Percentiles rank a stretch among this genome's conserved stretches.
Evolutionary conservation across 2,329 filamentous ascomycete genomes (phyloP).

Genomic region (Camptophora hylomeconis): DNA sequence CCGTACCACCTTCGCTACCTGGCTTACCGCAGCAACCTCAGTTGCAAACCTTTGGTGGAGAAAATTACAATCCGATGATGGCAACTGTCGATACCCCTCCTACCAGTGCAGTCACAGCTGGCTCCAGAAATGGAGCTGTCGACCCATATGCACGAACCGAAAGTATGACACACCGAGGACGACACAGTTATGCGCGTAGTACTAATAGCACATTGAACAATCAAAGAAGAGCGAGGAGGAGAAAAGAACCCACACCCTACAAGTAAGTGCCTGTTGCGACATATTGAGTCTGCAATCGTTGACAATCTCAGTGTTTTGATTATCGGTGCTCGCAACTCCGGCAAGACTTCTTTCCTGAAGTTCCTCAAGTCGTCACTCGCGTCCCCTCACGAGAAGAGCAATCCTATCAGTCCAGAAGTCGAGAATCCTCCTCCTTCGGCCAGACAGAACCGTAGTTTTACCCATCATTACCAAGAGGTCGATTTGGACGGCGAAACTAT

Average conservation of each 20-base stretch:
- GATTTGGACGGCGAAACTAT: conserved; percentile 87
- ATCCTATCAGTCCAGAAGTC: conserved; percentile 44
- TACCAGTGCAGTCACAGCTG: conserved; percentile 15
- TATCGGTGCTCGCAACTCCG: conserved; percentile 72
- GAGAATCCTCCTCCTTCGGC: conserved; percentile 39
- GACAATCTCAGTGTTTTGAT: conserved; percentile 59
- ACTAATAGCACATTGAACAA: conserved; percentile 85
- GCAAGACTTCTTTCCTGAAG: conserved; percentile 94
- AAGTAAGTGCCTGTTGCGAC: conserved; percentile 56
- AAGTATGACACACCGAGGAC: conserved; percentile 92
- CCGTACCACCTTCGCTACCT: conserved; percentile 12
- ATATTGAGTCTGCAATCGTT: not conserved
- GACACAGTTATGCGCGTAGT: conserved; percentile 92
- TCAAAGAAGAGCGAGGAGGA: conserved; percentile 76
- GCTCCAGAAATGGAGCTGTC: conserved; percentile 9
- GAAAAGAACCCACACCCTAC: conserved; percentile 95
- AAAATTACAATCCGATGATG: conserved; percentile 12
- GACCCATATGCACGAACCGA: conserved; percentile 75
- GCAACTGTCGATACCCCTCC: conserved; percentile 9
- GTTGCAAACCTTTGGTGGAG: conserved; percentile 15
- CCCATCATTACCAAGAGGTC: conserved; percentile 81
- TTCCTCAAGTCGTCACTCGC: conserved; percentile 82
- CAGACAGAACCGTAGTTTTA: conserved; percentile 54
- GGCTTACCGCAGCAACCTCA: conserved; percentile 10
- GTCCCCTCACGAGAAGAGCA: conserved; percentile 66